Evolutionary conservation across 169 alveolate species (phyloP).

Genomic region (Eimeria zaria): DNA sequence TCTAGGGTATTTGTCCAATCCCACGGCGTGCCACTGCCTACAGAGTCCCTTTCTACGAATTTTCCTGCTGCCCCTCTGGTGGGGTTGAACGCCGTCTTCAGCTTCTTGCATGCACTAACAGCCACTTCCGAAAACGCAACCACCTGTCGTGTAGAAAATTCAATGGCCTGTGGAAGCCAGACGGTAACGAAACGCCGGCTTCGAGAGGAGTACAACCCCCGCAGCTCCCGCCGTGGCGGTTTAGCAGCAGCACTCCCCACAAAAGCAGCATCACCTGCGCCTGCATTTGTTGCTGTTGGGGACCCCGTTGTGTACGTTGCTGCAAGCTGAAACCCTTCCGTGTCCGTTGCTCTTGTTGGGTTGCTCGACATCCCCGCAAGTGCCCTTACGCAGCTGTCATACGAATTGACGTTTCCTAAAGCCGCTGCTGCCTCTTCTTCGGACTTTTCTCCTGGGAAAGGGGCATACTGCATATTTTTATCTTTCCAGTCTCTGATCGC

Average conservation of each 20-base stretch:
- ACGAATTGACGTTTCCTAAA: background rate
- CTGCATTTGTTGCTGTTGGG: background rate
- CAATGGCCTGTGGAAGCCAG: conserved; percentile 60
- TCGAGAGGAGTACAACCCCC: conserved; percentile 63
- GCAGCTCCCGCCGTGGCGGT: conserved; percentile 20
- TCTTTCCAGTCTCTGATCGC: conserved; percentile 37
- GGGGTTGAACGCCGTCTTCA: background rate
- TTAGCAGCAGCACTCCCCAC: background rate
- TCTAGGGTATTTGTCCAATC: conserved; percentile 52
- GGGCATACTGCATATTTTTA: conserved; percentile 19
- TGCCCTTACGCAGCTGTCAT: conserved; percentile 62
- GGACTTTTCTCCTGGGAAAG: background rate
- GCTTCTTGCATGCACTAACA: background rate
- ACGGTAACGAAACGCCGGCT: conserved; percentile 40
- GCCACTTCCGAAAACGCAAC: conserved; percentile 11
- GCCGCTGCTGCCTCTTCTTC: background rate
- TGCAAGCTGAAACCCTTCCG: conserved; percentile 34
- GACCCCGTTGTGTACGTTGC: background rate
- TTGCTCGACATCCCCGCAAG: background rate
- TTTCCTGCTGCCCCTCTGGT: conserved; percentile 22
- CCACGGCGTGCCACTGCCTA: background rate
- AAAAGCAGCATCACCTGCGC: background rate
- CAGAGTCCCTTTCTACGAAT: background rate
- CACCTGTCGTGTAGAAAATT: background rate
- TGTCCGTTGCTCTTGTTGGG: background rate